Evolutionary conservation across 2,329 filamentous ascomycete genomes (phyloP), one percentile per base, ranked within the genome.

Genomic region (Aspergillus fumigatiaffinis): DNA sequence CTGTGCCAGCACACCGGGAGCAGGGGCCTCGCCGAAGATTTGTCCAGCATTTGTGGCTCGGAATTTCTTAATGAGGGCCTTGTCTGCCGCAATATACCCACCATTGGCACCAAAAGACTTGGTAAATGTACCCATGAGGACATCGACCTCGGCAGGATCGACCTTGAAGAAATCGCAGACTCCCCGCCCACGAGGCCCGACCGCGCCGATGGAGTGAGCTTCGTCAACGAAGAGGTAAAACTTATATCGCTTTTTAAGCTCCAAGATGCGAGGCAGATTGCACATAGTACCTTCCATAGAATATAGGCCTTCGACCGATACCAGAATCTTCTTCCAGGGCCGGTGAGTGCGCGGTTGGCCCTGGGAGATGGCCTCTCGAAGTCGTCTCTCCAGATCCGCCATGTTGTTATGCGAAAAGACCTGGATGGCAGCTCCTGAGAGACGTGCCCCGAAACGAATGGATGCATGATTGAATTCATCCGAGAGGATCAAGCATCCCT

Each of bases 281-380:
- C 90, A 92, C 90, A 97, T 94, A 68, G 92, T 96, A 51, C 93
- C 93, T 78, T 97, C 93, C 93, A 97, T 97, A 0, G 92, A 97
- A 80, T 97, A 97, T 35, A 97, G 82, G 62, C 93, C 93, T 75
- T 97, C 93, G 47, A 97, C 90, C 32, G 92, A 91, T 47, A 97
- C 90, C 41, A 97, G 76, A 60, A 97, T 97, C 85, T 97, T 97
- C 82, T 95, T 96, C 93, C 93, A 97, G 1, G 93, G 93, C 38
- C 93, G 88, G 76, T 97, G 93, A 10, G 92, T 97, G 63, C 93
- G 89, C 51, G 92, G 92, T 74, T 97, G 93, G 42, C 93, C 93
- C 76, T 97, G 92, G 2, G 92, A 91, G 70, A 97, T 97, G 63
- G 87, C 88, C 71, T 97, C 91, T 48, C 93, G 87, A 12, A 97